Evolutionary conservation across 768 basidiomycete genomes (phyloP).

Genomic region (Cyclocybe cylindracea): DNA sequence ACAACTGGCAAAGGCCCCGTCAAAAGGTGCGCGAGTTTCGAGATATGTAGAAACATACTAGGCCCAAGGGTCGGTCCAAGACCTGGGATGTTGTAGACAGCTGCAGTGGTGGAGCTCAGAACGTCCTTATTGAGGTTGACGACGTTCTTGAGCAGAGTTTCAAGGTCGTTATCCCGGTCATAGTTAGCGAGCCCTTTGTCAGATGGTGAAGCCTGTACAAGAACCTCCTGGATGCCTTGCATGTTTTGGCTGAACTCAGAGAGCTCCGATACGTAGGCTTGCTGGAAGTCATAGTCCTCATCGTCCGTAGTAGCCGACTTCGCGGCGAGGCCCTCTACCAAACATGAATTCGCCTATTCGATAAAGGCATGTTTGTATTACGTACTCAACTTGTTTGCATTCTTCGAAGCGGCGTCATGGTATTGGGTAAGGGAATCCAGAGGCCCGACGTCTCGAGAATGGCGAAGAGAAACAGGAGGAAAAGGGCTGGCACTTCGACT

Average conservation of each 20-base stretch:
- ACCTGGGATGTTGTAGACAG: slow-evolving; percentile 40
- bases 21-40: not conserved
- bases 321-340: slow-evolving; percentile 33
- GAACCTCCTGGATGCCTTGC: slow-evolving; percentile 29
- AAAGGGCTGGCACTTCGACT: no score
- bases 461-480: no score
- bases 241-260: slow-evolving; percentile 34
- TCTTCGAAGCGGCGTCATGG: slow-evolving; percentile 9
- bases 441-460: not conserved
- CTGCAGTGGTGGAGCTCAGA: slow-evolving; percentile 29
- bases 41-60: slow-evolving; percentile 38
- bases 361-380: not conserved
- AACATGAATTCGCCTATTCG: slow-evolving; percentile 3
- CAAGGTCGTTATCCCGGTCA: slow-evolving; percentile 41
- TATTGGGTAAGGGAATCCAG: slow-evolving; percentile 1
- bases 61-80: slow-evolving; percentile 57
- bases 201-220: slow-evolving; percentile 30
- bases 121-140: slow-evolving; percentile 50
- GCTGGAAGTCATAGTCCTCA: slow-evolving; percentile 36
- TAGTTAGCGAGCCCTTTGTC: slow-evolving; percentile 56
- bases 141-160: slow-evolving; percentile 41
- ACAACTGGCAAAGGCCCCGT: slow-evolving; percentile 40
- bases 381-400: slow-evolving; percentile 32
- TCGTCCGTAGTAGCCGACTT: slow-evolving; percentile 26
- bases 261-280: slow-evolving; percentile 35